phyloP scores from a whole-genome alignment of 768 basidiomycete species.

The Mycena olivaceomarginata region DNA sequence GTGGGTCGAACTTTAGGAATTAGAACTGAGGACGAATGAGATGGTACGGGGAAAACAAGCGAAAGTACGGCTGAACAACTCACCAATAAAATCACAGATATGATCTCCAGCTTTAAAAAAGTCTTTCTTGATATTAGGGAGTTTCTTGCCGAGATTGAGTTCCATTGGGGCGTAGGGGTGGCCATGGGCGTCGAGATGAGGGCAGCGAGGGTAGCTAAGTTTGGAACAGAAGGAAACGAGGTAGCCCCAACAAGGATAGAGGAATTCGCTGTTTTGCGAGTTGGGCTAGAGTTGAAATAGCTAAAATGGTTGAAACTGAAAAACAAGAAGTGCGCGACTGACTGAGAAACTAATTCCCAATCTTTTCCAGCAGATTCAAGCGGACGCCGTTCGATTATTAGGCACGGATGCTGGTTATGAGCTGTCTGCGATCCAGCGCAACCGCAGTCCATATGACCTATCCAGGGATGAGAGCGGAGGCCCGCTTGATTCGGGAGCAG shows the following conservation, averaged over 20 bases:
- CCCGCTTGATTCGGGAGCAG: no score
- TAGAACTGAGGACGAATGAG: no score
- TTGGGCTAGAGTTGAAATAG: neutral
- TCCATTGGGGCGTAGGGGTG: neutral
- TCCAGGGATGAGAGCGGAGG: no score
- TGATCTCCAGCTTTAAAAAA: neutral
- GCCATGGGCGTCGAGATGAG: neutral
- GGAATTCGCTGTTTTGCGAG: neutral
- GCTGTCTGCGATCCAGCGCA: no score
- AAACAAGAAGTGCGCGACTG: neutral
- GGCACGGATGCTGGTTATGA: no score
- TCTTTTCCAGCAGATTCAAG: neutral
- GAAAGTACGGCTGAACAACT: neutral
- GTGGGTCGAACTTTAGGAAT: no score
- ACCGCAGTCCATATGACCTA: no score
- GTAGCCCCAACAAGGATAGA: neutral
- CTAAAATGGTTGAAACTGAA: neutral
- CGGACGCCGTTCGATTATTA: no score
- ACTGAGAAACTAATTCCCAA: slow-evolving; percentile 3
- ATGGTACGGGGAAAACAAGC: neutral
- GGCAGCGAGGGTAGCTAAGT: neutral
- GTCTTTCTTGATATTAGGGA: neutral
- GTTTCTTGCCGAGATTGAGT: neutral
- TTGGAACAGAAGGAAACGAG: neutral
- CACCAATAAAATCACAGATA: neutral